Conservation (phyloP, 1,139 yeast genomes). For the Candida sanyaensis region DNA sequence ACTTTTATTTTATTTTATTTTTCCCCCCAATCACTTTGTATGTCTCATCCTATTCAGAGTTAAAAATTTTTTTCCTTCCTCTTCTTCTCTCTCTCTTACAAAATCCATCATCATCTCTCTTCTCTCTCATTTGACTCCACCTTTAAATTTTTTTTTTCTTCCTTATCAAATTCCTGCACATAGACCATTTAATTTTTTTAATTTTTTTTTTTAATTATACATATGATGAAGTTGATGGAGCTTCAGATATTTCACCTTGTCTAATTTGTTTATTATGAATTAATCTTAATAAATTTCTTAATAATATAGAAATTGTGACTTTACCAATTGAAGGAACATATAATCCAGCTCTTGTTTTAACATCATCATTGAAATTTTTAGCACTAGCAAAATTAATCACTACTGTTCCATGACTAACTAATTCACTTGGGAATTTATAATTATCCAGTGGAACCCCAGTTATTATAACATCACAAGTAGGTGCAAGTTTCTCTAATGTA, state of each 20-base stretch:
- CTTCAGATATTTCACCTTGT: constrained; percentile 11
- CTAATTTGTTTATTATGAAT: constrained; percentile 58
- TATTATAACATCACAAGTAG: constrained; percentile 83
- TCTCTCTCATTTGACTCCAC: not conserved
- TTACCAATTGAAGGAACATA: constrained; percentile 96
- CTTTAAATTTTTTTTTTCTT: not conserved
- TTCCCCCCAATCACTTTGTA: not conserved
- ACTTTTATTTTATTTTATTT: not conserved
- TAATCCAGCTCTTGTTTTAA: constrained; percentile 82
- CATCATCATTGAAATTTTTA: constrained; percentile 78
- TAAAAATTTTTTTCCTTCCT: constrained; percentile 2
- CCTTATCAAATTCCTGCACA: constrained; percentile 1
- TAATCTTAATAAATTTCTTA: constrained; percentile 82
- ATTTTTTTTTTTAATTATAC: too few relatives aligned
- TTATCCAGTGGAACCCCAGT: constrained; percentile 89
- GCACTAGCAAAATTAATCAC: constrained; percentile 88
- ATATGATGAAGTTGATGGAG: not conserved
- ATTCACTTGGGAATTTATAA: constrained; percentile 84
- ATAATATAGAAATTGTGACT: constrained; percentile 91
- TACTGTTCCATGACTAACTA: constrained; percentile 83
- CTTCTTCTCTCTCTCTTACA: not conserved
- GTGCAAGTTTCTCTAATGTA: constrained; percentile 63
- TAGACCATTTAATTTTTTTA: not conserved
- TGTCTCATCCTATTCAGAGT: not conserved
- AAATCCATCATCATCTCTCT: not conserved